A percentile compares a stretch with the other conserved stretches of the same genome.
Evolutionary conservation across 2,329 filamentous ascomycete genomes (phyloP).

Genomic region (Calonectria hongkongensis): DNA sequence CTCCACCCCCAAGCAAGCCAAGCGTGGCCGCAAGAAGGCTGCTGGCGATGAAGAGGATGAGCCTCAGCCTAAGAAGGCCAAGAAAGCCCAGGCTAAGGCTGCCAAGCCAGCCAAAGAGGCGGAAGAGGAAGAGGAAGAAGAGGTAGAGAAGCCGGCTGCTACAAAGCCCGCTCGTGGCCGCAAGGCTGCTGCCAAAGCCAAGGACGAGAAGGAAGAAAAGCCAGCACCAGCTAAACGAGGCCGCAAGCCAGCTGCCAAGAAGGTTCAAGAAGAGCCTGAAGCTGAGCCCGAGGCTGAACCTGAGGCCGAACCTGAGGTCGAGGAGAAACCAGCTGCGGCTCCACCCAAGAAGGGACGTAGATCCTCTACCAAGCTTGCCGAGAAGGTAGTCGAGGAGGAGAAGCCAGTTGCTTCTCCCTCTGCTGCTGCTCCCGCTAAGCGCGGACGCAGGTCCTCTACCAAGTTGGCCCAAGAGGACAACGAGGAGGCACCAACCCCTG

Average conservation of each 20-base stretch:
- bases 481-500: slow-evolving; percentile 45
- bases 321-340: slow-evolving; percentile 25
- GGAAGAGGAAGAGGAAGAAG: slow-evolving; percentile 51
- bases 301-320: slow-evolving; percentile 21
- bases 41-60: slow-evolving; percentile 59
- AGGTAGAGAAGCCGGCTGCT: slow-evolving; percentile 41
- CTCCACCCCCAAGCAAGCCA: slow-evolving; percentile 58
- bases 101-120: slow-evolving; percentile 42
- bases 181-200: slow-evolving; percentile 39
- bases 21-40: slow-evolving; percentile 61
- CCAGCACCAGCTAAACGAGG: slow-evolving; percentile 55
- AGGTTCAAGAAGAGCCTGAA: slow-evolving; percentile 49
- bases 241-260: slow-evolving; percentile 44
- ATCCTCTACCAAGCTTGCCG: slow-evolving; percentile 35
- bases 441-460: slow-evolving; percentile 27
- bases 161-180: slow-evolving; percentile 36
- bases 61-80: slow-evolving; percentile 61
- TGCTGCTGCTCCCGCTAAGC: slow-evolving; percentile 46
- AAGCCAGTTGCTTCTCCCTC: slow-evolving; percentile 52
- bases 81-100: slow-evolving; percentile 51
- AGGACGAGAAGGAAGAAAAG: slow-evolving; percentile 38
- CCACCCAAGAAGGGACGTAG: slow-evolving; percentile 39
- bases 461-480: slow-evolving; percentile 4
- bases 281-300: slow-evolving; percentile 33
- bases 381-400: slow-evolving; percentile 41